Evolutionary conservation across 2,329 filamentous ascomycete genomes (phyloP), one percentile per base, ranked within the genome.

Genomic region (Gaeumannomyces tritici): DNA sequence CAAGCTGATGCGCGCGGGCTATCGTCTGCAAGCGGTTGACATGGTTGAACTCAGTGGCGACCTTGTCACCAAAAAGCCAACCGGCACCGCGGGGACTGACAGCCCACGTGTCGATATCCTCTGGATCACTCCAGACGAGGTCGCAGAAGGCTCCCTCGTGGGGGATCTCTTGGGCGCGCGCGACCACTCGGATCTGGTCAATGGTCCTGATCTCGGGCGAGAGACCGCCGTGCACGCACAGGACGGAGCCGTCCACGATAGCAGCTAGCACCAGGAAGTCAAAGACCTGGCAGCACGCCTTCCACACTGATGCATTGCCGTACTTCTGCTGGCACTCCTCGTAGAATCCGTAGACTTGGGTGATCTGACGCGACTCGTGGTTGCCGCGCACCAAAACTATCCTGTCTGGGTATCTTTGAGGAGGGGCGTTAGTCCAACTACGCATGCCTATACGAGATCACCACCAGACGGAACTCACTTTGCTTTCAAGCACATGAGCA

Each of bases 141-240:
- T 99, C 95, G 60, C 95, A 96, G 86, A 99, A 99, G 2, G 95
- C 95, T 7, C 95, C 95, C 77, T 99, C 95, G 71, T 99, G 95
- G 8, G 95, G 95, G 69, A 99, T 99, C 74, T 99, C 95, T 69
- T 96, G 89, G 69, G 96, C 97, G 58, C 95, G 89, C 68, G 97
- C 95, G 66, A 99, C 96, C 67, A 99, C 96, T 70, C 96, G 95
- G 75, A 99, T 98, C 79, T 99, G 95, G 73, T 99, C 95, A 71
- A 99, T 97, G 26, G 91, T 96, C 73, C 97, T 90, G 69, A 99
- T 98, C 70, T 91, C 91, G 2, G 90, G 90, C 62, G 89, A 93
- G 51, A 95, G 80, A 51, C 90, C 95, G 70, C 95, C 95, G 75
- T 99, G 95, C 35, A 99, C 95, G 74, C 95, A 99, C 71, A 99